Conservation (phyloP, 495 filamentous ascomycete species). For the Tirmania nivea region DNA sequence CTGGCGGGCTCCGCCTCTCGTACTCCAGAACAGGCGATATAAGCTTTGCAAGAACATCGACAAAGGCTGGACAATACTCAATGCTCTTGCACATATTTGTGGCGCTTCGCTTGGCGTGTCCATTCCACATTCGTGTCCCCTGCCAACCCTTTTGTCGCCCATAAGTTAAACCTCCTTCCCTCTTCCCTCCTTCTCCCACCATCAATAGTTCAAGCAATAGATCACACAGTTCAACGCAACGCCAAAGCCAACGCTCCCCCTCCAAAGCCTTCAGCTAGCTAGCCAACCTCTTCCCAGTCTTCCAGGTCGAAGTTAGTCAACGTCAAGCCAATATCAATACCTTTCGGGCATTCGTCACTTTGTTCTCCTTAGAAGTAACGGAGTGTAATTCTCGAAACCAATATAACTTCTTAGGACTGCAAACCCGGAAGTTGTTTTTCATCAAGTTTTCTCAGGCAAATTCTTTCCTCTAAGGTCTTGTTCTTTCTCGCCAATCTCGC, state of each 20-base stretch:
- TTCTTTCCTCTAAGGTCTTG: background rate
- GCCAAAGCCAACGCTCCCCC: constrained; percentile 3
- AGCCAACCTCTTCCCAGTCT: background rate
- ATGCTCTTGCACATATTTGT: no score
- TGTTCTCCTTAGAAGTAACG: background rate
- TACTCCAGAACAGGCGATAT: no score
- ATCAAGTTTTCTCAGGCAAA: background rate
- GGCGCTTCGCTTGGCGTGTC: no score
- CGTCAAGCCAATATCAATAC: background rate
- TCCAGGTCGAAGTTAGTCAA: background rate
- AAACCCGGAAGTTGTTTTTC: background rate
- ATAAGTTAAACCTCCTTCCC: background rate
- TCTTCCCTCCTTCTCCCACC: background rate
- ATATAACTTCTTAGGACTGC: background rate
- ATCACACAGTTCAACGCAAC: constrained; percentile 6
- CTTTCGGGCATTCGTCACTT: background rate
- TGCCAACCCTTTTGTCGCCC: background rate
- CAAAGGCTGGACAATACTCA: no score
- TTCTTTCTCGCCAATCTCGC: background rate
- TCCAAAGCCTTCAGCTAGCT: constrained; percentile 9
- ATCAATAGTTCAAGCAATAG: background rate
- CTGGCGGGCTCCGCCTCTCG: no score
- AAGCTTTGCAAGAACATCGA: no score
- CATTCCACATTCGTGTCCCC: background rate
- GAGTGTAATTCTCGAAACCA: background rate